Evolutionary conservation across 495 filamentous ascomycete species (phyloP).

Genomic region (Rostrohypoxylon terebratum): DNA sequence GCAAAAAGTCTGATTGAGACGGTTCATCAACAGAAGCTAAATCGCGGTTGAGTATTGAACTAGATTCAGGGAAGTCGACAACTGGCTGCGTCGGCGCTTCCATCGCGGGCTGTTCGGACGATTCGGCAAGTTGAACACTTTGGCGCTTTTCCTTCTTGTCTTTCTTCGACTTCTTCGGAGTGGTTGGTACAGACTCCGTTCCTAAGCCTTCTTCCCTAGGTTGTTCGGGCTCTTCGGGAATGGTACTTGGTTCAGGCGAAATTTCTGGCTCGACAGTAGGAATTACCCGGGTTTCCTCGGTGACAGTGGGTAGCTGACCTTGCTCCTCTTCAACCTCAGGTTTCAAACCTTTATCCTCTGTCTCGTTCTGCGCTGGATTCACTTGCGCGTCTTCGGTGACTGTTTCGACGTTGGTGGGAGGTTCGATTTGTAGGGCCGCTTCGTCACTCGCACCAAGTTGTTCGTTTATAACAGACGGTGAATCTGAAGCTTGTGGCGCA

Average conservation of each 20-base stretch:
- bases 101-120: conserved; percentile 33
- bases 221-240: conserved; percentile 18
- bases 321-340: conserved; percentile 1
- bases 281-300: conserved; percentile 16
- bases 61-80: conserved; percentile 14
- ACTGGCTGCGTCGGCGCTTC: conserved; percentile 25
- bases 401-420: conserved; percentile 2
- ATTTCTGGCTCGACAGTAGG: conserved; percentile 23
- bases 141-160: conserved; percentile 48
- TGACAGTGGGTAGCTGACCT: not conserved
- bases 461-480: conserved; percentile 16
- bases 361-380: conserved; percentile 2
- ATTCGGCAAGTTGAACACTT: conserved; percentile 41
- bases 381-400: conserved; percentile 12
- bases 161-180: conserved; percentile 41
- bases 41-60: conserved; percentile 24
- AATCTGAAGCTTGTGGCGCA: conserved; percentile 6
- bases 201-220: conserved; percentile 23
- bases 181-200: conserved; percentile 6
- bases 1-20: conserved; percentile 19
- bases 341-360: not conserved
- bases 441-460: conserved; percentile 19
- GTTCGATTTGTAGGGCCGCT: conserved; percentile 10
- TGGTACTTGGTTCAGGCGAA: conserved; percentile 13
- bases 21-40: conserved; percentile 21